Evolutionary conservation across 768 basidiomycete genomes (phyloP), one percentile per base, ranked within the genome.

Genomic region (Panaeolus cyanescens): DNA sequence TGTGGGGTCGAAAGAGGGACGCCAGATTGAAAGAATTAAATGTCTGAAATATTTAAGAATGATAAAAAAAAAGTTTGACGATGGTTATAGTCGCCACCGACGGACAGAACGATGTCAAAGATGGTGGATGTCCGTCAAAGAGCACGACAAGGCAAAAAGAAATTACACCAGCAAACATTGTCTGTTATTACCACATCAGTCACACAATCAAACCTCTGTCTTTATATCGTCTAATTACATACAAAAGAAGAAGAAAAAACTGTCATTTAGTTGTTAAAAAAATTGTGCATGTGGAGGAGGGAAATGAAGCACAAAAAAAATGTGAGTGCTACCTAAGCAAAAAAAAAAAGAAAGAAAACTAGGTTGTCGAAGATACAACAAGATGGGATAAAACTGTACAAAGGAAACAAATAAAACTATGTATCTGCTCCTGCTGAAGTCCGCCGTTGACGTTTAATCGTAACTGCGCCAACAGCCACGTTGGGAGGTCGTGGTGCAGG

Each of bases 381-480:
- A 50, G 45, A 50, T 50, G 45, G 19, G 30, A 20, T 50, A 50
- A 28, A n/a, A 50, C 2, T 50, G 42, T 45, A 45, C 42, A 45
- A 42, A 42, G 56, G 40, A 67, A 55, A 62, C 59, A 62, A 61
- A 65, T 33, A 61, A 65, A 62, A 42, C 68, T 68, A 75, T 59
- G 67, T 66, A 61, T 76, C 73, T 60, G 72, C 68, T n/a, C 77
- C 73, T 62, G 83, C 81, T 56, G 90, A 92, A 66, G 87, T 89
- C 81, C 92, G 86, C 79, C 92, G 81, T 69, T 93, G 92, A 64
- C 92, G 81, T 77, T 93, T 93, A 84, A 93, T 82, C 36, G 89
- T 76, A 39, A 79, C 71, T 13, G 77, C 68, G 20, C 76, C 76
- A 55, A 69, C 68, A 45, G 71, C 70, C 5, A 69, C 67, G 36